Evolutionary conservation across 352 stramenopile species (phyloP).

Genomic region (Peronosclerospora sorghi): DNA sequence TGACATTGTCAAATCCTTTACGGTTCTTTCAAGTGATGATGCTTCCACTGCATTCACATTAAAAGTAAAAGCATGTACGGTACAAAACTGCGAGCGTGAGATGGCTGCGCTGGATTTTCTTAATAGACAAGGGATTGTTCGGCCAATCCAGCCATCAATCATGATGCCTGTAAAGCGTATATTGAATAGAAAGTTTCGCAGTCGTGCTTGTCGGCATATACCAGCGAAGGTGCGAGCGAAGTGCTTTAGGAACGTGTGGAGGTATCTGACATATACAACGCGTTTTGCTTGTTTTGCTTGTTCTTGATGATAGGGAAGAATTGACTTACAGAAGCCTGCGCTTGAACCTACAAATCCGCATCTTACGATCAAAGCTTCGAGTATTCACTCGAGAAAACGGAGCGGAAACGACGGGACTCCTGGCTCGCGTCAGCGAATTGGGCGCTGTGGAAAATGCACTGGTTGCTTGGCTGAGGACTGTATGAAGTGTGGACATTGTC

Average conservation of each 20-base stretch:
- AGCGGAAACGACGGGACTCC: conserved; percentile 19
- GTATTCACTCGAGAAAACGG: conserved; percentile 21
- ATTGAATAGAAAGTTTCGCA: conserved; percentile 13
- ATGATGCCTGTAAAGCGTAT: conserved; percentile 18
- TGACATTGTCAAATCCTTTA: conserved; percentile 29
- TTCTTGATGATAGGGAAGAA: conserved; percentile 12
- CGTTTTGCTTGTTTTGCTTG: conserved; percentile 5
- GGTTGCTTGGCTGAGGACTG: conserved; percentile 74
- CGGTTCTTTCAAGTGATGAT: conserved; percentile 16
- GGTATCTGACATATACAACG: conserved; percentile 1
- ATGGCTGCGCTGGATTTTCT: conserved; percentile 23
- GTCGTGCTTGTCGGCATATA: conserved; percentile 11
- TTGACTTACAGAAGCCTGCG: conserved; percentile 1
- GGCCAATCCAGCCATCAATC: conserved; percentile 13
- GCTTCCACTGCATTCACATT: conserved; percentile 20
- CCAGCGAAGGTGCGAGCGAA: conserved; percentile 14
- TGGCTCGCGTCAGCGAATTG: conserved; percentile 55
- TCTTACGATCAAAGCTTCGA: conserved; percentile 13
- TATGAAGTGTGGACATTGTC: conserved; percentile 79
- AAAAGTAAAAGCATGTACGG: conserved; percentile 19
- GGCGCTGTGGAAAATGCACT: conserved; percentile 63
- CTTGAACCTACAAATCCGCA: conserved; percentile 9
- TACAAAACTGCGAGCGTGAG: conserved; percentile 30
- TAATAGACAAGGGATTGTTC: conserved; percentile 29
- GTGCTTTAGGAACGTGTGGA: not conserved